These are phyloP conservation scores for Metschnikowia picachoensis DNA, from an alignment of 805 yeast species.

Conservation along the genomic window DNA sequence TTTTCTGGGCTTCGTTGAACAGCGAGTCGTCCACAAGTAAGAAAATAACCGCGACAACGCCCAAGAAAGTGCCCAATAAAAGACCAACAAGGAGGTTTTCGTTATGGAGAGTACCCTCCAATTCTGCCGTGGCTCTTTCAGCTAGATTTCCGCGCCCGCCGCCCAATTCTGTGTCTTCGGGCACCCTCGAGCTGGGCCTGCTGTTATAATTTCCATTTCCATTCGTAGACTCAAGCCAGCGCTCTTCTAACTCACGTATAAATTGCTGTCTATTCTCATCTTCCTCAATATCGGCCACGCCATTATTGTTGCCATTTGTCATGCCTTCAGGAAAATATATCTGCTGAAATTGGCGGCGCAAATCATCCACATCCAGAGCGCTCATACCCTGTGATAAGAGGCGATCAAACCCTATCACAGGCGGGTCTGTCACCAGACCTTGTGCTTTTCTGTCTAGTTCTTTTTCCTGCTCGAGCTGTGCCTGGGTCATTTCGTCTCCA, in stretches of 20 bases:
- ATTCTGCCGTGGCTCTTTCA: conserved; percentile 22
- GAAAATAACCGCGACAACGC: conserved; percentile 60
- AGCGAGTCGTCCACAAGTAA: conserved; percentile 56
- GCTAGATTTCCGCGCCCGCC: conserved; percentile 7
- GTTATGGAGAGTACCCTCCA: conserved; percentile 40
- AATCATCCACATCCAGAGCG: conserved; percentile 65
- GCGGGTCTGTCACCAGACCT: conserved; percentile 49
- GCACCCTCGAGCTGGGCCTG: too few species aligned
- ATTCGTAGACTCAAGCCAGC: conserved; percentile 82
- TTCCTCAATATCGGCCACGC: conserved; percentile 37
- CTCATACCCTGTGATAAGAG: conserved; percentile 79
- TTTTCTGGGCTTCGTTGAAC: conserved; percentile 58
- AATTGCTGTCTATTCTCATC: conserved; percentile 38
- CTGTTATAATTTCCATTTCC: conserved; percentile 26
- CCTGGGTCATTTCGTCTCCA: conserved; percentile 57
- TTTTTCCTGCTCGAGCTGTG: conserved; percentile 58
- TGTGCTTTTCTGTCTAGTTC: conserved; percentile 52
- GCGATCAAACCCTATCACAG: conserved; percentile 81
- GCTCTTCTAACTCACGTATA: conserved; percentile 68
- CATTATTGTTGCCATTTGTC: conserved; percentile 14
- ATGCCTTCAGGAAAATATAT: conserved; percentile 51
- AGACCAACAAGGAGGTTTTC: conserved; percentile 69
- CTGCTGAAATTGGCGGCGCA: conserved; percentile 70
- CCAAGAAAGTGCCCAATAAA: conserved; percentile 69
- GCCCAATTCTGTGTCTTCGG: neutral